Conservation (phyloP, 108 stramenopile genomes). For the Skeletonema costatum region DNA sequence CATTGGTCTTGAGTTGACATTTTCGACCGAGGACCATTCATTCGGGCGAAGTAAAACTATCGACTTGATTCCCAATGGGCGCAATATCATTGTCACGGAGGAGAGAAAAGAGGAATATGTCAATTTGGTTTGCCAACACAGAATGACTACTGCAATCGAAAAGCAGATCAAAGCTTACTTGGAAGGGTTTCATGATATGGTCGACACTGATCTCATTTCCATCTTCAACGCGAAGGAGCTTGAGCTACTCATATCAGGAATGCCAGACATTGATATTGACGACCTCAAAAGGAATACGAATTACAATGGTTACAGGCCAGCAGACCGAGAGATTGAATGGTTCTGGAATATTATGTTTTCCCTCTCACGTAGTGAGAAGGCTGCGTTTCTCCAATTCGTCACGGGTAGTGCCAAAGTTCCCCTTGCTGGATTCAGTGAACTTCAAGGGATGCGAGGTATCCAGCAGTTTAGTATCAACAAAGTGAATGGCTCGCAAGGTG, state of each 20-base stretch:
- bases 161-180: conserved; percentile 95
- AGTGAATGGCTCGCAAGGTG: conserved; percentile 65
- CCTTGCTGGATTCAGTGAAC: conserved; percentile 92
- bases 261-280: conserved; percentile 95
- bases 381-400: conserved; percentile 94
- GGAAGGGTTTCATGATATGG: conserved; percentile 96
- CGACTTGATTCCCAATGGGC: conserved; percentile 93
- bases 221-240: conserved; percentile 97
- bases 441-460: conserved; percentile 96
- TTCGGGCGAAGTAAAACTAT: conserved; percentile 85
- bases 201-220: conserved; percentile 89
- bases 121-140: conserved; percentile 92
- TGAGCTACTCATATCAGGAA: conserved; percentile 96
- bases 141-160: conserved; percentile 95
- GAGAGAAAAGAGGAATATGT: conserved; percentile 94
- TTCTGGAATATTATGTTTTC: conserved; percentile 95
- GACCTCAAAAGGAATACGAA: conserved; percentile 94
- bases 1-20: conserved; percentile 93
- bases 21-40: conserved; percentile 85
- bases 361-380: conserved; percentile 89
- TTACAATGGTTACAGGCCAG: conserved; percentile 86
- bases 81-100: conserved; percentile 92
- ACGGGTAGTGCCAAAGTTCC: conserved; percentile 96
- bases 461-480: conserved; percentile 97
- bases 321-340: conserved; percentile 92